These are phyloP conservation scores for Aspergillus clavatus DNA, from an alignment of 2,329 filamentous ascomycete species.

Conservation along the genomic window DNA sequence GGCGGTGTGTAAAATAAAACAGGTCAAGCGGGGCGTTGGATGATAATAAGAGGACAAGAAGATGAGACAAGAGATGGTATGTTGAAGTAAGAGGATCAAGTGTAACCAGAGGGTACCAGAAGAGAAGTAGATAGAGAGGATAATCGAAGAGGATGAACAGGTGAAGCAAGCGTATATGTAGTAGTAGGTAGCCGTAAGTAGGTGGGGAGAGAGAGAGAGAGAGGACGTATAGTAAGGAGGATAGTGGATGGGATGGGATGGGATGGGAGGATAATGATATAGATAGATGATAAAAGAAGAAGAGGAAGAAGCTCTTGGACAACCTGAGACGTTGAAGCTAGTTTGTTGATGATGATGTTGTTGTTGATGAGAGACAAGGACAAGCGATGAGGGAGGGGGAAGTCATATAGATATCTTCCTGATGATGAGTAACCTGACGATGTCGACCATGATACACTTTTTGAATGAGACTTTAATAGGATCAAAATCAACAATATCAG, in stretches of 20 bases:
- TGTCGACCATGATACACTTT: too few relatives aligned
- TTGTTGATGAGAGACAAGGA: conserved; percentile 9
- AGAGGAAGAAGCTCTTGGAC: neutral
- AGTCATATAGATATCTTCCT: conserved; percentile 14
- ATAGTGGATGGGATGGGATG: conserved; percentile 9
- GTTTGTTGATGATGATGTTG: conserved; percentile 3
- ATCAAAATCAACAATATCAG: neutral
- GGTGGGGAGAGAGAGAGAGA: conserved; percentile 6
- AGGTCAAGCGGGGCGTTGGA: conserved; percentile 14
- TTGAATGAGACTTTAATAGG: too few relatives aligned
- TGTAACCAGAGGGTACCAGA: neutral
- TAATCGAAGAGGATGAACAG: conserved; percentile 6
- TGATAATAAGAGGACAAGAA: conserved; percentile 6
- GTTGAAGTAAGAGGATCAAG: neutral
- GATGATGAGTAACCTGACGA: neutral
- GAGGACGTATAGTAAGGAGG: conserved; percentile 8
- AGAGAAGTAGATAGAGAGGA: conserved; percentile 5
- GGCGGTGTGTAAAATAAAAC: conserved; percentile 20
- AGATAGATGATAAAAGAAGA: conserved; percentile 1
- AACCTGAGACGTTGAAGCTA: conserved; percentile 2
- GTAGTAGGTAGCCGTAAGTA: conserved; percentile 6
- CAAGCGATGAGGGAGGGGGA: conserved; percentile 18
- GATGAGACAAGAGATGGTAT: conserved; percentile 1
- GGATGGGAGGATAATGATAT: conserved; percentile 13
- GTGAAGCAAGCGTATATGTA: conserved; percentile 10